Evolutionary conservation across 768 basidiomycete species (phyloP).

Genomic region (Rhizopogon sp.): DNA sequence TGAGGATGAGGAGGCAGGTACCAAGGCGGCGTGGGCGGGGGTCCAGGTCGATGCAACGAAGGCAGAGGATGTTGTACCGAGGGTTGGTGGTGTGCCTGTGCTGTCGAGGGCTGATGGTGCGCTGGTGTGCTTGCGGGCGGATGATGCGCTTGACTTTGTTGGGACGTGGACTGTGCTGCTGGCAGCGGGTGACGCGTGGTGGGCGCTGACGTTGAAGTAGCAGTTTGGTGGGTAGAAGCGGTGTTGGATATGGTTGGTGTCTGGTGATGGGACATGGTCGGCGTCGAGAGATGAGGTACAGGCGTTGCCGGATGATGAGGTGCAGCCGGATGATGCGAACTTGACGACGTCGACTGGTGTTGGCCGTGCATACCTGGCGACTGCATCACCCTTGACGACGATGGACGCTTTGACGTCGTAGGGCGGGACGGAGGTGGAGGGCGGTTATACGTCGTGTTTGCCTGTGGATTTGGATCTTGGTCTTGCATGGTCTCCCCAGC

Average conservation of each 20-base stretch:
- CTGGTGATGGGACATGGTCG: not conserved
- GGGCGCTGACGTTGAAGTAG: not conserved
- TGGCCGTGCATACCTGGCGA: not conserved
- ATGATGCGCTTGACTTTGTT: not conserved
- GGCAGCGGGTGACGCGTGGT: not conserved
- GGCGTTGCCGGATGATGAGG: not conserved
- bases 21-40: constrained; percentile 19
- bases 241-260: not conserved
- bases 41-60: not conserved
- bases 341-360: not conserved
- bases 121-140: not conserved
- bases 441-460: not conserved
- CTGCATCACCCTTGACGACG: not conserved
- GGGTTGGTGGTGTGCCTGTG: constrained; percentile 12
- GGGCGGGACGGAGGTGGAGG: not conserved
- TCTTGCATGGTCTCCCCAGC: not conserved
- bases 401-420: not conserved
- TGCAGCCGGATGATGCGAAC: not conserved
- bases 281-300: not conserved
- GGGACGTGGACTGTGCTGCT: not conserved
- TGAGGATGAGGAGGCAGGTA: not conserved
- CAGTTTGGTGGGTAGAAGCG: not conserved
- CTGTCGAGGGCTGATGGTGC: constrained; percentile 5
- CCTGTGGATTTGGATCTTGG: not conserved
- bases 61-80: not conserved